phyloP scores from a whole-genome alignment of 345 rosid genomes.

The Isatis tinctoria region DNA sequence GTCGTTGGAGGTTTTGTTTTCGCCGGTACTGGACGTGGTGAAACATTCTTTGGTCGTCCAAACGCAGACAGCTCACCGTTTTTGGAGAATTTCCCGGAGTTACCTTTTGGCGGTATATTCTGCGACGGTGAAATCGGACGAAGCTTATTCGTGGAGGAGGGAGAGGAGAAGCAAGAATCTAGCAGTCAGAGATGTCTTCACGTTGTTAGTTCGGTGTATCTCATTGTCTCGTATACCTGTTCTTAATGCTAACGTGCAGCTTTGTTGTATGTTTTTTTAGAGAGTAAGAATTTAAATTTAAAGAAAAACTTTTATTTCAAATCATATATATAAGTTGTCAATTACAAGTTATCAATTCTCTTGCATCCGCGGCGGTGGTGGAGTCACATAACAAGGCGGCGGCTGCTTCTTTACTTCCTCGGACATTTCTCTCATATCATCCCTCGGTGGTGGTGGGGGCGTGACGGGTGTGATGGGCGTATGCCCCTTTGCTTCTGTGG shows the following conservation, averaged over 20 bases:
- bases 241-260: not conserved
- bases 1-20: constrained; percentile 71
- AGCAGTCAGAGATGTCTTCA: constrained; percentile 36
- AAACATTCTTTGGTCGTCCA: constrained; percentile 38
- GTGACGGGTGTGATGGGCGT: too few relatives aligned
- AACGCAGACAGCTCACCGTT: constrained; percentile 60
- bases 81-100: constrained; percentile 57
- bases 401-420: not conserved
- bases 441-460: not conserved
- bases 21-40: constrained; percentile 51
- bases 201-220: constrained; percentile 62
- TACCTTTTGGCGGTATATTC: constrained; percentile 58
- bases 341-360: not conserved
- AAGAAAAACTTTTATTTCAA: not conserved
- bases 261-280: not conserved
- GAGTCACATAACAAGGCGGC: not conserved
- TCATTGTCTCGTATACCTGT: constrained; percentile 42
- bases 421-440: not conserved
- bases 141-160: constrained; percentile 13
- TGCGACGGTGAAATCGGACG: constrained; percentile 72
- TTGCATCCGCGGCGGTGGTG: not conserved
- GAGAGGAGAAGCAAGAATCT: constrained; percentile 24
- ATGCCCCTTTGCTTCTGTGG: too few relatives aligned
- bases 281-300: not conserved
- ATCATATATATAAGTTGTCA: not conserved